phyloP scores from a whole-genome alignment of 495 filamentous ascomycete genomes.

The Elasticomyces elasticus region DNA sequence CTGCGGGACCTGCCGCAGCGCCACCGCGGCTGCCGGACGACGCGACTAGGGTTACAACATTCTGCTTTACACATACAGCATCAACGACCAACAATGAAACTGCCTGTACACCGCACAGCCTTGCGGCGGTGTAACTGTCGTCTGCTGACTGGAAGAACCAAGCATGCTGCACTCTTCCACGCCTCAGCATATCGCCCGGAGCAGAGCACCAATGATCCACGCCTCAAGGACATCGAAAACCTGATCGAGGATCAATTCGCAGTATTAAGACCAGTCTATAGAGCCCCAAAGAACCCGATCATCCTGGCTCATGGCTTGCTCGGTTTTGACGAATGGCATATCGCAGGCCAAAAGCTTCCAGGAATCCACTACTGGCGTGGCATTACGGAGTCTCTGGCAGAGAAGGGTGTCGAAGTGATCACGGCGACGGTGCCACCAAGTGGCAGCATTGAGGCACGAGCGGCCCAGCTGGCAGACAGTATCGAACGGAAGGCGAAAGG shows the following conservation, averaged over 20 bases:
- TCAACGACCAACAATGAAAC: neutral
- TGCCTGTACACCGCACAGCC: conserved; percentile 7
- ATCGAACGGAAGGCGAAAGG: conserved; percentile 59
- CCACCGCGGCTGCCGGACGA: too few species aligned
- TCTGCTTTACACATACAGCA: too few species aligned
- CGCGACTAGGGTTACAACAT: too few species aligned
- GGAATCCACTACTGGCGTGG: conserved; percentile 87
- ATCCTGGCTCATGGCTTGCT: conserved; percentile 85
- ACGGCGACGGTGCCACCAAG: conserved; percentile 70
- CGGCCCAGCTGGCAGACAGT: conserved; percentile 51
- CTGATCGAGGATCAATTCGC: conserved; percentile 74
- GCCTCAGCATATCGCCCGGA: neutral
- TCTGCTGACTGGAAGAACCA: neutral
- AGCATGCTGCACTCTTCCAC: neutral
- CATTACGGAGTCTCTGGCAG: conserved; percentile 64
- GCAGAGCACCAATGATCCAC: conserved; percentile 40
- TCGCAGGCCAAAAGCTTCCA: conserved; percentile 61
- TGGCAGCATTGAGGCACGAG: conserved; percentile 67
- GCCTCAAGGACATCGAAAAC: conserved; percentile 51
- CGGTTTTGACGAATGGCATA: conserved; percentile 74
- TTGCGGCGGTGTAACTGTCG: neutral
- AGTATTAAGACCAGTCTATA: conserved; percentile 56
- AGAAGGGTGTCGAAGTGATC: conserved; percentile 69
- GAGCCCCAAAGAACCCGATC: conserved; percentile 49
- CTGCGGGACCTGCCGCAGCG: too few species aligned